Conservation (phyloP, 1,284 basidiomycete genomes). For the Cronartium quercuum region DNA sequence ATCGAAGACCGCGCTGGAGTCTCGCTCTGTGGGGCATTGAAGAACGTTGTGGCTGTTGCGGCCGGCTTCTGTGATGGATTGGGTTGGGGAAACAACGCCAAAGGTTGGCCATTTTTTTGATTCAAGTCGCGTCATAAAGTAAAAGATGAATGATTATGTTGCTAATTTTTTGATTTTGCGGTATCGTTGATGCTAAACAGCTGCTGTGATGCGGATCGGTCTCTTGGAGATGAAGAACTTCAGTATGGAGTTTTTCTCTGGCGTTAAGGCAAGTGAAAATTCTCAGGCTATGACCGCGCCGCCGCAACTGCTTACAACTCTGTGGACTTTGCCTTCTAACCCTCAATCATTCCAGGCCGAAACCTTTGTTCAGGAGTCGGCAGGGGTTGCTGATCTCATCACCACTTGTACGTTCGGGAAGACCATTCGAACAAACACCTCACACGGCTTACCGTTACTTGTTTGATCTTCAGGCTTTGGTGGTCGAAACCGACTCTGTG, state of each 20-base stretch:
- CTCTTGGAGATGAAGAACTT: conserved; percentile 53
- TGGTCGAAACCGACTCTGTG: conserved; percentile 56
- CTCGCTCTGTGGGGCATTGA: conserved; percentile 57
- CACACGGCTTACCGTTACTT: conserved; percentile 24
- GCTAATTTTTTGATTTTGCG: background rate
- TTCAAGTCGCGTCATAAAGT: background rate
- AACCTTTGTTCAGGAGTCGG: conserved; percentile 54
- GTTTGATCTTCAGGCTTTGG: conserved; percentile 50
- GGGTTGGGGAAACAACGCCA: conserved; percentile 57
- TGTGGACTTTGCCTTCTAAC: background rate
- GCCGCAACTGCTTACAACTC: background rate
- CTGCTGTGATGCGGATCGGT: conserved; percentile 58
- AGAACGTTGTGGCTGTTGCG: conserved; percentile 58
- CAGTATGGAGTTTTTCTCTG: conserved; percentile 56
- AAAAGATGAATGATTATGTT: background rate
- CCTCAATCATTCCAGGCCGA: conserved; percentile 45
- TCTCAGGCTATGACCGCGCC: background rate
- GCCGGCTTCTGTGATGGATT: conserved; percentile 57
- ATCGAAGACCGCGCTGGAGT: conserved; percentile 58
- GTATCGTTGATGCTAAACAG: conserved; percentile 40
- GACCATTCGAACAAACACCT: conserved; percentile 2
- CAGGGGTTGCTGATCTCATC: conserved; percentile 58
- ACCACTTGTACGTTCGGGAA: conserved; percentile 52
- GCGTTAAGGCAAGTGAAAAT: conserved; percentile 49
- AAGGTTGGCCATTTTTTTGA: conserved; percentile 49